Conservation (phyloP, 1,139 yeast genomes). For the Geotrichum candidum region DNA sequence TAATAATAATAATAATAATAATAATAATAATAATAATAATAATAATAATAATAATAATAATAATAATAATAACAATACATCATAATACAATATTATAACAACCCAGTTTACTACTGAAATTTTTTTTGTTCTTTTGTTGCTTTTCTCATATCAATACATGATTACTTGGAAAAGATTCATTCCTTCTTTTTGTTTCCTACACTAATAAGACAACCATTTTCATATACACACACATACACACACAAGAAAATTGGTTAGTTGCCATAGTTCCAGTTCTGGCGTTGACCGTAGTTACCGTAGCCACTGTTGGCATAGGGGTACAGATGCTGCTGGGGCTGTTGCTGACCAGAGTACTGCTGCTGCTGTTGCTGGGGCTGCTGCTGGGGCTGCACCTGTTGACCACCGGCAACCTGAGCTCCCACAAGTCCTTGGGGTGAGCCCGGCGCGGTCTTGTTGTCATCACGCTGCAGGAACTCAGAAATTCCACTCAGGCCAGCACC, state of each 20-base stretch:
- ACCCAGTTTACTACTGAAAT: too few species aligned
- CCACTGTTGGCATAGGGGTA: constrained; percentile 28
- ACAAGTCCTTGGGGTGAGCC: constrained; percentile 24
- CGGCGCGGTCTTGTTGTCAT: constrained; percentile 24
- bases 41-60: constrained; percentile 4
- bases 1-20: constrained; percentile 2
- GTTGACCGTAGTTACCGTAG: constrained; percentile 30
- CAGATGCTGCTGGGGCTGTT: constrained; percentile 30
- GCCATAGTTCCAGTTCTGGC: constrained; percentile 18
- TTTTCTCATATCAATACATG: background rate
- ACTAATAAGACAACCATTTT: background rate
- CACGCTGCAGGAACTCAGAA: constrained; percentile 33
- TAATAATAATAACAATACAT: background rate
- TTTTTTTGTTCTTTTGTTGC: background rate
- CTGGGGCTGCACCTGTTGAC: constrained; percentile 18
- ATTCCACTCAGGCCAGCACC: constrained; percentile 28
- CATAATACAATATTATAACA: too few species aligned
- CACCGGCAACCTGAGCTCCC: constrained; percentile 8
- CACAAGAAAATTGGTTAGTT: background rate
- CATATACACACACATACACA: background rate
- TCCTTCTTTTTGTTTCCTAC: background rate
- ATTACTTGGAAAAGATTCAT: background rate
- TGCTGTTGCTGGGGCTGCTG: constrained; percentile 16
- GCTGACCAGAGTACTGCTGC: constrained; percentile 23
- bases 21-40: constrained; percentile 3